Evolutionary conservation across 139 green algal genomes (phyloP), one percentile per base, ranked within the genome.

Genomic region (Parachlorella kessleri): DNA sequence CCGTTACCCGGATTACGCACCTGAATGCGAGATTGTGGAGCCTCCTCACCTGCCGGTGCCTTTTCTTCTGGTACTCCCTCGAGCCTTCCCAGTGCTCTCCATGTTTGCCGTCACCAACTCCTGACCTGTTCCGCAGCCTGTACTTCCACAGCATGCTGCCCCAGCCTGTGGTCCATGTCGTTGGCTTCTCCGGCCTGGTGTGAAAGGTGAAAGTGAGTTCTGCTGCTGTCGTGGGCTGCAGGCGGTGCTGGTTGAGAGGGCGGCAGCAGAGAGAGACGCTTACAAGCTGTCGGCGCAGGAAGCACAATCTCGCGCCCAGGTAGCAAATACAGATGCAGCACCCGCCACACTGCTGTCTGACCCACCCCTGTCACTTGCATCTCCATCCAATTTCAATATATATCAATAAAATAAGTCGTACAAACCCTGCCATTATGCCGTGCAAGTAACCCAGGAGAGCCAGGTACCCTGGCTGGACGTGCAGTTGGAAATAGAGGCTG

Each of bases 221-320:
- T 59, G 48, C 10, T 59, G 48, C 10, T 38, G 6, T 6, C 8
- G 9, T 37, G 59, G 37, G 42, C 41, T 30, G 28, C 55, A 86
- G 66, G 71, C 72, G 24, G 55, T 78, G 36, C 69, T 33, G 36
- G 10, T 89, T 48, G 66, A 71, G 4, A 35, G 32, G 2, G 53
- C 86, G 21, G 53, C 65, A 0, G 74, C 69, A 2, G 85, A 91
- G 83, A 71, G 85, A 2, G 87, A 91, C 32, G 82, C 72, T 0
- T 76, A 78, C 55, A 75, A 70, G n/a, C 37, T 80, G 41, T 74
- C 70, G 3, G 85, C 85, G 39, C 59, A 79, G 64, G 87, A 89
- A 75, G 70, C 81, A 0, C 53, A 41, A 35, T 70, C 88, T 18
- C 68, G 87, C 0, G 84, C 83, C 24, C 76, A 88, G 66, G 85